Conservation (phyloP, 805 yeast species). For the Brettanomyces naardenensis region DNA sequence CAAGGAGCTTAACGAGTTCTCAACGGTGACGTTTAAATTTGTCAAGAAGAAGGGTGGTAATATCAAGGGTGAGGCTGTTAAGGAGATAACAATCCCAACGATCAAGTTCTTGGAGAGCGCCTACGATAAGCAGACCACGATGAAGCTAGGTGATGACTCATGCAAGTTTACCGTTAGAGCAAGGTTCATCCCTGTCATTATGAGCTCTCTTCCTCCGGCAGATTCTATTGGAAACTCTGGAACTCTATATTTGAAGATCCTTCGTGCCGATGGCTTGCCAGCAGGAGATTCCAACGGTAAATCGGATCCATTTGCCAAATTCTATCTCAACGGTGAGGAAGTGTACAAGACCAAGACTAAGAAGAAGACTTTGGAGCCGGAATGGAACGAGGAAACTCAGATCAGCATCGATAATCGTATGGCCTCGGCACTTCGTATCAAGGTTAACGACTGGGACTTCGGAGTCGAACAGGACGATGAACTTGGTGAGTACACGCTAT, state of each 20-base stretch:
- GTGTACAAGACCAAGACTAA: constrained; percentile 69
- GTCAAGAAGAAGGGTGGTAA: constrained; percentile 46
- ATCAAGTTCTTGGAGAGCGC: constrained; percentile 54
- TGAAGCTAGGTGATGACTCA: constrained; percentile 44
- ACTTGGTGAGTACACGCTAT: constrained; percentile 57
- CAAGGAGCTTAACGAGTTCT: constrained; percentile 65
- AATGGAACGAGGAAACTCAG: constrained; percentile 67
- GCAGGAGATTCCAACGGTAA: constrained; percentile 90
- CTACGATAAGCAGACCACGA: constrained; percentile 50
- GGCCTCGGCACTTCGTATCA: constrained; percentile 48
- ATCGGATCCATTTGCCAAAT: constrained; percentile 82
- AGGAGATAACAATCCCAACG: constrained; percentile 62
- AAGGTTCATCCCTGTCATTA: constrained; percentile 73
- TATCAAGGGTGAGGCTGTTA: constrained; percentile 48
- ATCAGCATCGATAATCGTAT: constrained; percentile 54
- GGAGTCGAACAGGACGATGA: constrained; percentile 81
- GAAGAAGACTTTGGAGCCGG: constrained; percentile 87
- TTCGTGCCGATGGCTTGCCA: constrained; percentile 59
- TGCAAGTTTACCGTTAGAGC: constrained; percentile 45
- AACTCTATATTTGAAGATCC: constrained; percentile 48
- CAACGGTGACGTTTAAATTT: constrained; percentile 55
- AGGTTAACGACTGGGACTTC: constrained; percentile 85
- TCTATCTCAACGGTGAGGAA: constrained; percentile 56
- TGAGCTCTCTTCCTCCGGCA: constrained; percentile 53
- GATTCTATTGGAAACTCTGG: constrained; percentile 79